These are phyloP conservation scores for Populus tremula DNA, from an alignment of 345 rosid genomes.

Conservation along the genomic window DNA sequence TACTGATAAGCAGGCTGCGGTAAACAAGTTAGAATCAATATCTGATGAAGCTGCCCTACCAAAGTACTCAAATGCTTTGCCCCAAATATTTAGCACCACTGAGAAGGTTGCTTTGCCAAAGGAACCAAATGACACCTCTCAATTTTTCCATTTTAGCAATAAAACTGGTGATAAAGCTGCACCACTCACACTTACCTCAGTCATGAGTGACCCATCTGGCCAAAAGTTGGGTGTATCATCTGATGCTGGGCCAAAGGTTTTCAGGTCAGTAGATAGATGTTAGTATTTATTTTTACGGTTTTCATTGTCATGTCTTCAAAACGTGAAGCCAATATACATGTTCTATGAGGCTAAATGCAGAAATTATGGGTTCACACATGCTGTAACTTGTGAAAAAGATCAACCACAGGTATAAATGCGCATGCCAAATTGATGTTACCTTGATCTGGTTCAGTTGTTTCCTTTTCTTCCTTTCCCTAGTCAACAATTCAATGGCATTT, in stretches of 20 bases:
- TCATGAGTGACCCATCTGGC: constrained; percentile 27
- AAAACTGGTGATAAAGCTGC: constrained; percentile 28
- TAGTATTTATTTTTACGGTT: not conserved
- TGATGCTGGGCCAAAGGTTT: constrained; percentile 28
- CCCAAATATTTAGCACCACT: constrained; percentile 25
- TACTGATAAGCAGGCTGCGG: constrained; percentile 33
- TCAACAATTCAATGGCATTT: not conserved
- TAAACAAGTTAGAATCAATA: constrained; percentile 25
- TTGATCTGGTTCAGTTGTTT: not conserved
- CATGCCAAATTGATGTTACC: not conserved
- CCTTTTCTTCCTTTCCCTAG: not conserved
- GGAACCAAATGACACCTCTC: constrained; percentile 28
- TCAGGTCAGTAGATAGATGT: constrained; percentile 38
- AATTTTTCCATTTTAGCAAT: constrained; percentile 19
- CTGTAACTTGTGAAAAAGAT: not conserved
- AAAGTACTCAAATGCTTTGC: constrained; percentile 25
- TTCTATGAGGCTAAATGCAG: not conserved
- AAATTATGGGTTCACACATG: not conserved
- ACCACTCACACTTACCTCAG: constrained; percentile 12
- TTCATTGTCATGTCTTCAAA: not conserved
- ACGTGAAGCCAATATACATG: not conserved
- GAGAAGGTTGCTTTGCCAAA: constrained; percentile 31
- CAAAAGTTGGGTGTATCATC: constrained; percentile 22
- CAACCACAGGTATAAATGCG: not conserved
- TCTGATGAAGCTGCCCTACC: constrained; percentile 24